Base-by-base conservation (phyloP, 805 yeast species). In the Wickerhamiella australiensis region DNA sequence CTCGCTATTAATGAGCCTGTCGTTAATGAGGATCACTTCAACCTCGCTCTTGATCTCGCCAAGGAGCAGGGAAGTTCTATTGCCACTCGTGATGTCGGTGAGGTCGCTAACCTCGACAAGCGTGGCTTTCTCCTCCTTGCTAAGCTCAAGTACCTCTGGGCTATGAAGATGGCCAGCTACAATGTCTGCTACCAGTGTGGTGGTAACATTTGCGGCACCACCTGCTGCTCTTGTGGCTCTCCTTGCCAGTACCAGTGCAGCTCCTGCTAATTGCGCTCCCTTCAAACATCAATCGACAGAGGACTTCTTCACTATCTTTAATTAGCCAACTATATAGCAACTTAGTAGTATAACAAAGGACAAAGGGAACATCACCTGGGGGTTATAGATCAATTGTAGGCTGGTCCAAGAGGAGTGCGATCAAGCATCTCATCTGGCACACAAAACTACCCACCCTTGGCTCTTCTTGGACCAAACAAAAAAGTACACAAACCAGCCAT, bases 81-180 rank as follows among this genome's bases (percentile, higher is more conserved):
- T 20, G 95, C 95, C 0, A 96, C 97, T 1, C 72, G 79, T 37
- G 72, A 83, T 41, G 79, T 85, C 1, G 96, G 96, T 9, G 70
- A 87, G 46, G 85, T 85, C 2, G 15, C 27, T 5, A 18, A 12
- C 21, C 46, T 43, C 29, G 43, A 46, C 20, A 46, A 46, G 49
- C 49, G 49, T 20, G 49, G 49, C 4, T 27, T 46, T 25, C 37
- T 46, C 18, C 25, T 46, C 20, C 36, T 46, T 6, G 43, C 49
- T 18, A 37, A 37, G 25, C 49, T 46, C 49, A 46, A 46, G 43
- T 46, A 37, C 29, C 35, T 26, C 21, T 46, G 49, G 49, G 49
- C 49, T 21, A 9, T 15, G 26, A 46, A 46, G 43, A 36, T 46
- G 42, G 43, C 36, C 23, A 9, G 20, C 26, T 37, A 46, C 43